phyloP scores from a whole-genome alignment of 2,329 filamentous ascomycete species.

The Fusarium chaquense region DNA sequence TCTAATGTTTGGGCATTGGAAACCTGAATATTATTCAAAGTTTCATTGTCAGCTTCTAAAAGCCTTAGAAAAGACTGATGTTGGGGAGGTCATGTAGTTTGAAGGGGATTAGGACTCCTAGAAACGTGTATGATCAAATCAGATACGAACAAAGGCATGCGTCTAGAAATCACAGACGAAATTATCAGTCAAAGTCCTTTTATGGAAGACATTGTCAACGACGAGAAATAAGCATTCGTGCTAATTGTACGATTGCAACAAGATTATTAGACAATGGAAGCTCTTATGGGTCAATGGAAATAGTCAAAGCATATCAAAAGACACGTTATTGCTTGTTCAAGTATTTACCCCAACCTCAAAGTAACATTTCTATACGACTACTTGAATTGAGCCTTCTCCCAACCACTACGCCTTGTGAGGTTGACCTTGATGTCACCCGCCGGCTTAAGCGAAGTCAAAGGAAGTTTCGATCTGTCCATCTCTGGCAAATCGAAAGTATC shows the following conservation, averaged over 20 bases:
- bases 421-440: conserved; percentile 14
- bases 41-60: too few species aligned
- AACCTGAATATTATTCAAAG: too few species aligned
- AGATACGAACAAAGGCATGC: neutral
- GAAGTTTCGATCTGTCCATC: conserved; percentile 38
- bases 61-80: too few species aligned
- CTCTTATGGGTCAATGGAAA: neutral
- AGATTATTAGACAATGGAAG: neutral
- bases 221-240: neutral
- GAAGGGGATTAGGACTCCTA: too few species aligned
- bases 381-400: neutral
- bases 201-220: neutral
- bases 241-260: neutral
- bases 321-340: neutral
- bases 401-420: conserved; percentile 9
- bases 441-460: conserved; percentile 35
- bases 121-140: neutral
- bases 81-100: too few species aligned
- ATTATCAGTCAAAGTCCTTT: neutral
- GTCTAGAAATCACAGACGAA: too few species aligned
- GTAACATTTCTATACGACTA: neutral
- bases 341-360: neutral
- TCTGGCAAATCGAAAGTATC: conserved; percentile 18
- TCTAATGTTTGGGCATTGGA: too few species aligned
- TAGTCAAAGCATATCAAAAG: neutral